Evolutionary conservation across 176 grass and related monocot species (phyloP).

Genomic region (Oryza longistaminata): DNA sequence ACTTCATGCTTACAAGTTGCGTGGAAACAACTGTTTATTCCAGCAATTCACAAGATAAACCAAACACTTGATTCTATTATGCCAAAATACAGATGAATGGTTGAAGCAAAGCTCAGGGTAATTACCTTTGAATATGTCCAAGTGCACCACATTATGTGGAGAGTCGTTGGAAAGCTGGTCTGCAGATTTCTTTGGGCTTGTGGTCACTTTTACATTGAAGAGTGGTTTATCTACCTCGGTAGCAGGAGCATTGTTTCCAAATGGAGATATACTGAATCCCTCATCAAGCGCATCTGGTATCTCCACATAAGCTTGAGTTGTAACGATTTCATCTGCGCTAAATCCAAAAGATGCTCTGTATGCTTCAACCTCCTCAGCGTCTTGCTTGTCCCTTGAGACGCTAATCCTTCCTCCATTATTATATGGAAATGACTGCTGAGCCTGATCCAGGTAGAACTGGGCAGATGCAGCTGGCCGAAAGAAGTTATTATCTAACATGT

Average conservation of each 20-base stretch:
- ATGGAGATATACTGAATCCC: constrained; percentile 92
- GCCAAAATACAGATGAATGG: background rate
- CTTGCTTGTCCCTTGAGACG: constrained; percentile 95
- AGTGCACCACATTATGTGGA: constrained; percentile 38
- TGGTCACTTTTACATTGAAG: constrained; percentile 29
- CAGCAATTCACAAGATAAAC: constrained; percentile 15
- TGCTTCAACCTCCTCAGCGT: constrained; percentile 87
- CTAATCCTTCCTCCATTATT: constrained; percentile 69
- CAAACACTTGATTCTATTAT: background rate
- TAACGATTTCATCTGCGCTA: constrained; percentile 89
- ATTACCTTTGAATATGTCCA: constrained; percentile 50
- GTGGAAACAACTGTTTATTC: background rate
- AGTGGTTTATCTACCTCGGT: constrained; percentile 52
- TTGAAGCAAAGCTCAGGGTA: background rate
- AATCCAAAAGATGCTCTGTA: constrained; percentile 99
- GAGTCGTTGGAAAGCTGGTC: constrained; percentile 42
- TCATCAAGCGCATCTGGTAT: constrained; percentile 78
- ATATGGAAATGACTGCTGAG: constrained; percentile 77
- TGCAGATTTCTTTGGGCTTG: constrained; percentile 43
- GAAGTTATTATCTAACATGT: constrained; percentile 67
- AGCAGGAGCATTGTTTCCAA: constrained; percentile 53
- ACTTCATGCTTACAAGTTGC: background rate
- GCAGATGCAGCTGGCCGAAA: constrained; percentile 72
- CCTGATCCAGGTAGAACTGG: constrained; percentile 94
- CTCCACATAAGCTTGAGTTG: constrained; percentile 68